Base-by-base conservation (phyloP, 129 eudicot species). In the Dittrichia graveolens region DNA sequence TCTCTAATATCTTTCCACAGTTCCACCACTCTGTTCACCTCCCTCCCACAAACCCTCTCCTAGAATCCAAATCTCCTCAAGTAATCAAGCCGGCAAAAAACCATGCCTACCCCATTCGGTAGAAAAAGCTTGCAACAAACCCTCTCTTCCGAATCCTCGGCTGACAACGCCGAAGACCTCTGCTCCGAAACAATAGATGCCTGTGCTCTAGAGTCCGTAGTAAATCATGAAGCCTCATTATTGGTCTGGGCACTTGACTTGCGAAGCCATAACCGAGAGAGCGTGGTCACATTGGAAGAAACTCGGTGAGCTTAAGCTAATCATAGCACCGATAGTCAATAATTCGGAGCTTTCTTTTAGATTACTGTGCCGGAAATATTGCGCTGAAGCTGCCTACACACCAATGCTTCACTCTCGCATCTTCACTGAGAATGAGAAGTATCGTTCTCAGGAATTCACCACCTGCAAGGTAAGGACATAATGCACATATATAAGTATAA, bases 281-380 rank as follows among this genome's bases (percentile, higher is more conserved):
- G 97, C 99, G 4, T 95, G 97, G 99, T 85, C 91, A 5, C 97
- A 95, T 78, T 95, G 99, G 99, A 88, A 69, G 83, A 86, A 80
- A 54, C 59, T 95, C 64, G 99, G 99, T 6, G 72, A 76, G 41
- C 99, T 97, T 45, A 95, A 84, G 64, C 75, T 86, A 53, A 81
- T 90, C 7, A 90, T 91, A 46, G 95, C 99, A 45, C 99, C 96
- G 4, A 90, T 88, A 97, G 97, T 90, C 34, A 94, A 94, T 71
- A 88, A 89, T 69, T 94, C 97, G 16, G 99, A 88, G 82, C 87
- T 90, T 6, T 97, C 97, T 12, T 94, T 94, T 72, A 86, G 97
- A 63, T 59, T 94, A 85, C 79, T 94, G 19, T 90, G 99, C 54
- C 84, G 99, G 2, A 94, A 90, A 68, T 88, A 87, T 58, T 97